Conservation (phyloP, 2,329 filamentous ascomycete species). For the Colletotrichum destructivum region DNA sequence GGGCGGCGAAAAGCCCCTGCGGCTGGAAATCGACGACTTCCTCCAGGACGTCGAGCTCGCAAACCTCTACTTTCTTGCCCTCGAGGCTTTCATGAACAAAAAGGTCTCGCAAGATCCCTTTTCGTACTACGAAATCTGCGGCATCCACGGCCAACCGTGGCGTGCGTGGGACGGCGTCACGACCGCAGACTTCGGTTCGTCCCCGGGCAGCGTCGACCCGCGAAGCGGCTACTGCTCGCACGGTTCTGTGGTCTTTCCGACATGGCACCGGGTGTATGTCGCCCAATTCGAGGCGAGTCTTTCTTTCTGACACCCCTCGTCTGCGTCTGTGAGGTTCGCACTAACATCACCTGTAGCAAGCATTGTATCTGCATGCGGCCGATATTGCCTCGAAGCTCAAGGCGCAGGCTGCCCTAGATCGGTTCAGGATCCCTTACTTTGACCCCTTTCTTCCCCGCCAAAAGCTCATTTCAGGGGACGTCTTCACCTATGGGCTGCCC, state of each 20-base stretch:
- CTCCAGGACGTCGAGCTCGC: conserved; percentile 29
- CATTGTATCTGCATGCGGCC: not conserved
- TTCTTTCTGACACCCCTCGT: too few relatives aligned
- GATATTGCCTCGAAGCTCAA: not conserved
- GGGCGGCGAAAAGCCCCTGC: conserved; percentile 3
- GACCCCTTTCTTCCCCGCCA: not conserved
- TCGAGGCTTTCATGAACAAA: conserved; percentile 14
- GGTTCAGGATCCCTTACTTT: not conserved
- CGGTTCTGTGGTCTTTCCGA: conserved; percentile 21
- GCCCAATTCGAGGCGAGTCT: conserved; percentile 19
- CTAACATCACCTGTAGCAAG: not conserved
- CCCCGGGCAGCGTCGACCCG: not conserved
- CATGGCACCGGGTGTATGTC: conserved; percentile 31
- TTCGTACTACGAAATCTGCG: not conserved
- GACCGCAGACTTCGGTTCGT: not conserved
- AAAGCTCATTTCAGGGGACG: not conserved
- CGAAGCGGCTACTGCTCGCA: conserved; percentile 21
- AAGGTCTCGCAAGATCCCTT: not conserved
- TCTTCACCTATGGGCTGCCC: not conserved
- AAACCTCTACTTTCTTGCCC: conserved; percentile 26
- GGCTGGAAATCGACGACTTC: conserved; percentile 29
- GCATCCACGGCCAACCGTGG: conserved; percentile 1
- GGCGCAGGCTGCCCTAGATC: not conserved
- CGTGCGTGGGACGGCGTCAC: not conserved
- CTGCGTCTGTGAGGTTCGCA: not conserved